Evolutionary conservation across 2,329 filamentous ascomycete species (phyloP).

Genomic region (Hymenoscyphus linearis): DNA sequence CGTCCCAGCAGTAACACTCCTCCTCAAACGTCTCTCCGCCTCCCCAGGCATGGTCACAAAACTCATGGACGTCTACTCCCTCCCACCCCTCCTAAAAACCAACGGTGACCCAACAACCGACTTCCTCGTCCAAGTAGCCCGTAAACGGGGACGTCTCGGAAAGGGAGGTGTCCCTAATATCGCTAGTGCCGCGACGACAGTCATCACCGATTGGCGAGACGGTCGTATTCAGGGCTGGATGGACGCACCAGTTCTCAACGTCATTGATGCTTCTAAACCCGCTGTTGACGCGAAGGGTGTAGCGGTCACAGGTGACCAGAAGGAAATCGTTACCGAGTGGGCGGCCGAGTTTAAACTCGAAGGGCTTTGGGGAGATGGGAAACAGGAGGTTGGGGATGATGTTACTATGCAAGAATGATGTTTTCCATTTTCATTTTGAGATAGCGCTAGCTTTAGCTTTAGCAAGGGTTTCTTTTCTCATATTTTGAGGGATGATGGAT

Average conservation of each 20-base stretch:
- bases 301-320: slow-evolving; percentile 58
- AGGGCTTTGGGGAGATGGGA: slow-evolving; percentile 76
- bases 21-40: slow-evolving; percentile 73
- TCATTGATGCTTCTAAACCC: slow-evolving; percentile 37
- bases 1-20: slow-evolving; percentile 75
- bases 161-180: slow-evolving; percentile 89
- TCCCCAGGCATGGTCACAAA: slow-evolving; percentile 71
- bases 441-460: too few relatives aligned
- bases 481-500: neutral
- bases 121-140: slow-evolving; percentile 90
- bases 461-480: neutral
- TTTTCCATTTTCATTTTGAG: neutral
- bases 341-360: slow-evolving; percentile 93
- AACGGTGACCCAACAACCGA: slow-evolving; percentile 78
- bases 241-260: slow-evolving; percentile 64
- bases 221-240: slow-evolving; percentile 92
- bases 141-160: slow-evolving; percentile 84
- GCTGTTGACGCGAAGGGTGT: slow-evolving; percentile 35
- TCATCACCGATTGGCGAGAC: slow-evolving; percentile 95
- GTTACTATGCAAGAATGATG: slow-evolving; percentile 30
- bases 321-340: slow-evolving; percentile 88
- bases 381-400: slow-evolving; percentile 19
- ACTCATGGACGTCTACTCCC: slow-evolving; percentile 76
- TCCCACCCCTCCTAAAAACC: slow-evolving; percentile 68
- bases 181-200: slow-evolving; percentile 79